These are phyloP conservation scores for Sarocladiaceae sp. DNA, from an alignment of 2,329 filamentous ascomycete genomes.

Conservation along the genomic window DNA sequence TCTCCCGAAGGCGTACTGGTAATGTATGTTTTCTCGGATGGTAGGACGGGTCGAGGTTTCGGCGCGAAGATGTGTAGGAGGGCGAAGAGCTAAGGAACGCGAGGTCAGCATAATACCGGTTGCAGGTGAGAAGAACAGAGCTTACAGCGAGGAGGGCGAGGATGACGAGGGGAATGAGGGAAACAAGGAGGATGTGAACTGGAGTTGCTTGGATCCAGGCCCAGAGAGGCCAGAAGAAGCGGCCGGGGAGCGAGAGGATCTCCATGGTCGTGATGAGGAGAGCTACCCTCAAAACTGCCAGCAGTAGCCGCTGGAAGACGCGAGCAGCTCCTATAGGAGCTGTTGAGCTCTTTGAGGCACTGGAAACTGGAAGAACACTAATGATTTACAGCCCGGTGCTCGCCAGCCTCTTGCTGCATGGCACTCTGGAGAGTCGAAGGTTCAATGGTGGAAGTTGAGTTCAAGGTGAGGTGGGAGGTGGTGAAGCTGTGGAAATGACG, in stretches of 20 bases:
- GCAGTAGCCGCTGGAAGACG: background rate
- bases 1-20: constrained; percentile 59
- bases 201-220: constrained; percentile 32
- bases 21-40: constrained; percentile 79
- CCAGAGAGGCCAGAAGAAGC: constrained; percentile 28
- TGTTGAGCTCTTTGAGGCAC: too few species aligned
- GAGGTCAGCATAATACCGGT: background rate
- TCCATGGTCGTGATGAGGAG: constrained; percentile 12
- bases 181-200: constrained; percentile 29
- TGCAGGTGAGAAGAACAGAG: constrained; percentile 1
- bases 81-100: constrained; percentile 44
- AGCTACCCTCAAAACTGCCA: background rate
- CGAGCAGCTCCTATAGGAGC: too few species aligned
- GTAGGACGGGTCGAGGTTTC: constrained; percentile 64
- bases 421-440: too few species aligned
- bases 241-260: constrained; percentile 26
- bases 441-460: too few species aligned
- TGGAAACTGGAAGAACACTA: too few species aligned
- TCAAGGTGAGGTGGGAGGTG: too few species aligned
- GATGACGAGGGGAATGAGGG: constrained; percentile 26
- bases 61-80: constrained; percentile 72
- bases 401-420: too few species aligned
- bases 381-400: too few species aligned
- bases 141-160: constrained; percentile 33
- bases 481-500: background rate